Conservation (phyloP, 1,139 yeast species). For the Sporopachydermia cereana region DNA sequence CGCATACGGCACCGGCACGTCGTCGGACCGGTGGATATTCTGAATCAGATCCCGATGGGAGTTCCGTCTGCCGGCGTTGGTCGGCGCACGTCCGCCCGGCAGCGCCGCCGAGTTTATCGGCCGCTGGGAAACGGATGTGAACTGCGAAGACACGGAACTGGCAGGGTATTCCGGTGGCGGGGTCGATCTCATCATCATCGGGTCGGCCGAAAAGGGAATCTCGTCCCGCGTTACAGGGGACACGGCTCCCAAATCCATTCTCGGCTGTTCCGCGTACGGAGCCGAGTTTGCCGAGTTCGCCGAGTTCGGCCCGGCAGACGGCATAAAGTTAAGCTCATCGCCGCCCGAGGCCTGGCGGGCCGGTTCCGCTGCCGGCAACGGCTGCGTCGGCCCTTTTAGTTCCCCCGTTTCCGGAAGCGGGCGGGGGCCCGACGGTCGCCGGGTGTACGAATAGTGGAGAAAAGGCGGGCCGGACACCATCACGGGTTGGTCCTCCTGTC, state of each 20-base stretch:
- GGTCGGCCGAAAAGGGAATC: conserved; percentile 7
- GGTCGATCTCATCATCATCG: conserved; percentile 13
- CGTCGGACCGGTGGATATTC: background rate
- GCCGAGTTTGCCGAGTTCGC: too few relatives aligned
- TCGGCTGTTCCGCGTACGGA: too few relatives aligned
- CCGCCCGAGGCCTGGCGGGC: too few relatives aligned
- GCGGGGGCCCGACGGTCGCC: conserved; percentile 5
- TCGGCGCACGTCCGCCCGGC: conserved; percentile 23
- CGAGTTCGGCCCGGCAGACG: too few relatives aligned
- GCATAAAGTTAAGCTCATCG: too few relatives aligned
- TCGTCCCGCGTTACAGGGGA: conserved; percentile 12
- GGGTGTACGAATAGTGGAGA: background rate
- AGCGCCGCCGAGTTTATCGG: conserved; percentile 45
- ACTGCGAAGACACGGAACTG: conserved; percentile 39
- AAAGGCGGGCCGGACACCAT: background rate
- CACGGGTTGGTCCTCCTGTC: too few relatives aligned
- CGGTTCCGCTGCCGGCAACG: too few relatives aligned
- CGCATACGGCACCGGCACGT: conserved; percentile 9
- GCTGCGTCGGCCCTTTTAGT: too few relatives aligned
- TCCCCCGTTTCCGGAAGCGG: too few relatives aligned
- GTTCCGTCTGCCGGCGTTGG: conserved; percentile 9
- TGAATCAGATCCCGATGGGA: background rate
- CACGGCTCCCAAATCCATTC: conserved; percentile 7
- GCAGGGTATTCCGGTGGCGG: conserved; percentile 21
- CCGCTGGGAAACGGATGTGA: conserved; percentile 72